Base-by-base conservation (phyloP, 2,329 filamentous ascomycete genomes). In the Pestalotiopsis sp. region DNA sequence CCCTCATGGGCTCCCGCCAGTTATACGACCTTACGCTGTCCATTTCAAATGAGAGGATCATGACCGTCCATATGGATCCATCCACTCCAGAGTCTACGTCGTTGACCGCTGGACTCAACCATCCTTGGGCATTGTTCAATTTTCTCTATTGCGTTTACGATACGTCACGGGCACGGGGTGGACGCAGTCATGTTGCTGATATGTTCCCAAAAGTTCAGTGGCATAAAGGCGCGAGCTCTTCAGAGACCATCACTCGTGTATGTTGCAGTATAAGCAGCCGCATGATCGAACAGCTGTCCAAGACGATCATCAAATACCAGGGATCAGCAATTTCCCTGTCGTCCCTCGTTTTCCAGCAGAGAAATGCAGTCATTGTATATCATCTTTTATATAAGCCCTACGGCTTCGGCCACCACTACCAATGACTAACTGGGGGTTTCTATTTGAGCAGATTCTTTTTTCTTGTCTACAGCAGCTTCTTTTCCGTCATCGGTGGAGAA, bases 401-500 rank as follows among this genome's bases (percentile, higher is more conserved):
- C 57, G 57, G 57, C 45, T 9, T 52, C 17, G 31, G 31, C 31
- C 31, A 36, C 31, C 31, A 36, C 31, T 9, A 9, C 7, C 6
- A 36, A 45, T 20, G 23, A 59, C 27, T 62, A n/a, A 62, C 17
- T 59, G 55, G 27, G 23, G 55, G 6, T 39, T 12, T 41, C 25
- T 14, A 23, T 23, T 36, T 68, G 23, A 9, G 25, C 52, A 14
- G 64, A 20, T 62, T 20, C 27, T 58, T 20, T 63, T 1, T 60
- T 61, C 23, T 68, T 60, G 25, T 20, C 69, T 12, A 65, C 36
- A 14, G 17, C 49, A 7, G 2, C 65, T 58, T 73, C 68, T n/a
- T 67, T 70, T 17, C 71, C 70, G 17, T 70, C 74, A 5, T 74
- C 69, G 0, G 69, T 70, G 45, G 68, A 69, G 69, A 75, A 75